Conservation (phyloP, 2,329 filamentous ascomycete genomes). For the Apiospora kogelbergensis region DNA sequence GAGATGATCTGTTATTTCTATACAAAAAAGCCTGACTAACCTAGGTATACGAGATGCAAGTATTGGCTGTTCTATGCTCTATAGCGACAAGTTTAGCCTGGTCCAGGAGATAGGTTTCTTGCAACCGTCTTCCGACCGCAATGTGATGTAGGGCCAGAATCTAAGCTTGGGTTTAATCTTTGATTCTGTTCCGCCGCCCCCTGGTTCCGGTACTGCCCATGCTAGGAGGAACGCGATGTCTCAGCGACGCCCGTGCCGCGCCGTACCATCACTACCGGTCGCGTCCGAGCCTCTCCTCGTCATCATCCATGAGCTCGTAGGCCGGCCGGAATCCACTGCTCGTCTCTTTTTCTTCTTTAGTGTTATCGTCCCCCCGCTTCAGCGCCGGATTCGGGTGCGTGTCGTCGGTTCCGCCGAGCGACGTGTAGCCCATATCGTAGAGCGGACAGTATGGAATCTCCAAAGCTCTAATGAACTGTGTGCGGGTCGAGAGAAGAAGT, state of each 20-base stretch:
- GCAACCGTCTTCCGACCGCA: not conserved
- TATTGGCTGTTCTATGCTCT: not conserved
- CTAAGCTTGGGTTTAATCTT: not conserved
- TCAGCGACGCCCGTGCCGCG: not conserved
- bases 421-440: slow-evolving; percentile 88
- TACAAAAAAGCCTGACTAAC: not conserved
- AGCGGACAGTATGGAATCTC: slow-evolving; percentile 80
- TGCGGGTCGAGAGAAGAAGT: no score
- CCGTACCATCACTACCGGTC: slow-evolving; percentile 45
- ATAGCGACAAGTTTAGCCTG: not conserved
- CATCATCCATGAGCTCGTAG: slow-evolving; percentile 72
- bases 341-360: slow-evolving; percentile 29
- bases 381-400: slow-evolving; percentile 86
- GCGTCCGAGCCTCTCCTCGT: slow-evolving; percentile 76
- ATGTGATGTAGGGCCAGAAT: not conserved
- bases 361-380: slow-evolving; percentile 31
- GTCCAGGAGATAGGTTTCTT: not conserved
- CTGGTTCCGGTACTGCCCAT: not conserved
- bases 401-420: slow-evolving; percentile 84
- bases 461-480: slow-evolving; percentile 75
- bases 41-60: not conserved
- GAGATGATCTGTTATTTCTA: not conserved
- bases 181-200: not conserved
- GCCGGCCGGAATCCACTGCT: slow-evolving; percentile 62
- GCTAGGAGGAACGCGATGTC: not conserved